phyloP scores from a whole-genome alignment of 1,139 yeast species.

The Yamadazyma diddensiae region DNA sequence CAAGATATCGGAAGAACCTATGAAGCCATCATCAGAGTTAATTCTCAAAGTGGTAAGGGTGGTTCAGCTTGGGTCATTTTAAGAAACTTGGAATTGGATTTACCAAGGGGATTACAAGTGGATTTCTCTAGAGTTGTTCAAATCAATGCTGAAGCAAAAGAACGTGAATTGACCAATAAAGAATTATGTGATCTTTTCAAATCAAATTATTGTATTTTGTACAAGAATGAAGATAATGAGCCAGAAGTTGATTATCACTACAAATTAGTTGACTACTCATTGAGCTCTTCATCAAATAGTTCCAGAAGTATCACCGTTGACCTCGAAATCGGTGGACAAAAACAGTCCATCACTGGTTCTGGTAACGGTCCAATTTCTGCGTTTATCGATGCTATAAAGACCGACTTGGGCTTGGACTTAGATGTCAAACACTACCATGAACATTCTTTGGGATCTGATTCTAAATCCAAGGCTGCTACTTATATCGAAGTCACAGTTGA shows the following conservation, averaged over 20 bases:
- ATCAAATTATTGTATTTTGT: constrained; percentile 30
- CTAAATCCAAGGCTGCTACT: constrained; percentile 46
- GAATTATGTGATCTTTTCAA: constrained; percentile 41
- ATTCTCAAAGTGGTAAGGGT: constrained; percentile 51
- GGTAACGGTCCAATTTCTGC: constrained; percentile 53
- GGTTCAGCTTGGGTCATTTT: constrained; percentile 52
- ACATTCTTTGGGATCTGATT: constrained; percentile 43
- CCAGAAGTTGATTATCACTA: constrained; percentile 30
- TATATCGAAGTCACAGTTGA: constrained; percentile 39
- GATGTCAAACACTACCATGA: constrained; percentile 45
- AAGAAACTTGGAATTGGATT: constrained; percentile 45
- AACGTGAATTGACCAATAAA: constrained; percentile 44
- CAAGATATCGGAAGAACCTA: constrained; percentile 48
- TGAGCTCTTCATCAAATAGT: constrained; percentile 24
- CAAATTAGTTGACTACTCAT: constrained; percentile 52
- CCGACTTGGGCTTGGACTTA: constrained; percentile 11
- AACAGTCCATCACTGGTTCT: constrained; percentile 25
- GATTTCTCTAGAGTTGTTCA: constrained; percentile 42
- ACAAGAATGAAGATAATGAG: constrained; percentile 39
- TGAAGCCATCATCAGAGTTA: constrained; percentile 51
- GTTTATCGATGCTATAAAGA: constrained; percentile 37
- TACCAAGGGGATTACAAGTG: constrained; percentile 47
- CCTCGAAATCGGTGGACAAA: constrained; percentile 16
- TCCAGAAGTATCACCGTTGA: constrained; percentile 14
- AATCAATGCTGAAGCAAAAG: constrained; percentile 37